These are phyloP conservation scores for Naegleria fowleri DNA, from an alignment of 208 protist genomes.

Conservation along the genomic window DNA sequence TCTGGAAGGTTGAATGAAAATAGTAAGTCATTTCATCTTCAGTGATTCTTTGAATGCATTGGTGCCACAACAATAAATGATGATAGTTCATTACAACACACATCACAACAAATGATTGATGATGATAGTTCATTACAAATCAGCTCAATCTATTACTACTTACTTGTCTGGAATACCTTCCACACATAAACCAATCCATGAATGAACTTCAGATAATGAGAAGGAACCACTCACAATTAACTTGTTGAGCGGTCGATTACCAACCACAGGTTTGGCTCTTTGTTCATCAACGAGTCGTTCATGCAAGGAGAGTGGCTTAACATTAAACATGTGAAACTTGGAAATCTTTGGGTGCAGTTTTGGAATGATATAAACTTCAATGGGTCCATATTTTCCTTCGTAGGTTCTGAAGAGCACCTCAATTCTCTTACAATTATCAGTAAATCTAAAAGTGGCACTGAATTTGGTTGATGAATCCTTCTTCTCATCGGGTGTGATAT, in stretches of 20 bases:
- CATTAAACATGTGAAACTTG: constrained; percentile 25
- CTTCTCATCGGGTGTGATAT: not conserved
- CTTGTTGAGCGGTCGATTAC: constrained; percentile 17
- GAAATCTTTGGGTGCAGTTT: constrained; percentile 30
- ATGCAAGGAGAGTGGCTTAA: constrained; percentile 37
- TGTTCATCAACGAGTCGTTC: constrained; percentile 29
- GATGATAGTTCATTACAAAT: too few species aligned
- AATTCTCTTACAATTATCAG: constrained; percentile 24
- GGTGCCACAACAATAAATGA: too few species aligned
- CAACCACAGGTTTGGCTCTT: not conserved
- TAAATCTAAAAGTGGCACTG: constrained; percentile 34
- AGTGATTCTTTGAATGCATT: not conserved
- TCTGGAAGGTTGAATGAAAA: constrained; percentile 39
- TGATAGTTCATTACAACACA: too few species aligned
- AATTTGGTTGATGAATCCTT: constrained; percentile 9
- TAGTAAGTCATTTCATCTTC: constrained; percentile 33
- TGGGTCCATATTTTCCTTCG: constrained; percentile 39
- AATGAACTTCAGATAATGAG: constrained; percentile 33
- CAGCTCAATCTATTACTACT: too few species aligned
- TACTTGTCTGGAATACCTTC: constrained; percentile 37
- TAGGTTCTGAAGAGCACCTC: constrained; percentile 34
- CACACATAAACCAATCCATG: constrained; percentile 34
- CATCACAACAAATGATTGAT: too few species aligned
- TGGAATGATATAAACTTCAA: constrained; percentile 36
- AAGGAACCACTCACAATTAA: constrained; percentile 34